Percentiles rank a stretch among this genome's conserved stretches.
Conservation (phyloP, 2,329 filamentous ascomycete species). For the Scedosporium dehoogii region DNA sequence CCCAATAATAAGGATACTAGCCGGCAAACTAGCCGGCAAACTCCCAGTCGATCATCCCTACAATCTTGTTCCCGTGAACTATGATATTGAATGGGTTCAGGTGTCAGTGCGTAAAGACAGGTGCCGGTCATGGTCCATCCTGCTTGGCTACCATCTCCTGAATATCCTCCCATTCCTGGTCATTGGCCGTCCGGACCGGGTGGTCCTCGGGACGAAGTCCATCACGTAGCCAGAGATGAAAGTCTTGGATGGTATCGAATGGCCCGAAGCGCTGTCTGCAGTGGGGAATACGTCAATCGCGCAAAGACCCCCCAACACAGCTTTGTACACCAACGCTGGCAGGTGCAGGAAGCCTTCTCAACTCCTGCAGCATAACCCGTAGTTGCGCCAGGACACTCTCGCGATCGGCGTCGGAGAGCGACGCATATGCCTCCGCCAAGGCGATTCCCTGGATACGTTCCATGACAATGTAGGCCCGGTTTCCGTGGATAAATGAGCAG, state of each 20-base stretch:
- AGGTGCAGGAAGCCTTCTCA: constrained; percentile 12
- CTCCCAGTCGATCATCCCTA: constrained; percentile 31
- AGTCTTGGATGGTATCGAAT: constrained; percentile 19
- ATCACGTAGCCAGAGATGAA: constrained; percentile 21
- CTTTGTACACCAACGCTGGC: constrained; percentile 13
- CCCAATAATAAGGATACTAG: constrained; percentile 24
- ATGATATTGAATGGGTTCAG: constrained; percentile 33
- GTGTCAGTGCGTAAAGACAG: constrained; percentile 37
- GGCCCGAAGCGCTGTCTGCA: constrained; percentile 18
- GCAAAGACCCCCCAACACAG: constrained; percentile 17
- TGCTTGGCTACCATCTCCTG: constrained; percentile 24
- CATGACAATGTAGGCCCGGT: constrained; percentile 36
- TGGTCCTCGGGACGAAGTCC: constrained; percentile 16
- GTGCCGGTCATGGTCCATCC: constrained; percentile 22
- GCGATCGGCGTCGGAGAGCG: constrained; percentile 2
- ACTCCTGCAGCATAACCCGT: not conserved
- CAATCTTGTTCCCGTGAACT: constrained; percentile 26
- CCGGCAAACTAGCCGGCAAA: constrained; percentile 21
- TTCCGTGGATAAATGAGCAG: constrained; percentile 24
- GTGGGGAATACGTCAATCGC: constrained; percentile 17
- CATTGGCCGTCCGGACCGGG: constrained; percentile 5
- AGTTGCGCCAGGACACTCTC: not conserved
- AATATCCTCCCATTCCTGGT: constrained; percentile 17
- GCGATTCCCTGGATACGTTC: constrained; percentile 18
- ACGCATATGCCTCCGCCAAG: constrained; percentile 11